These are phyloP conservation scores for Scutellaria galericulata DNA, from an alignment of 257 asterid genomes.

Conservation along the genomic window DNA sequence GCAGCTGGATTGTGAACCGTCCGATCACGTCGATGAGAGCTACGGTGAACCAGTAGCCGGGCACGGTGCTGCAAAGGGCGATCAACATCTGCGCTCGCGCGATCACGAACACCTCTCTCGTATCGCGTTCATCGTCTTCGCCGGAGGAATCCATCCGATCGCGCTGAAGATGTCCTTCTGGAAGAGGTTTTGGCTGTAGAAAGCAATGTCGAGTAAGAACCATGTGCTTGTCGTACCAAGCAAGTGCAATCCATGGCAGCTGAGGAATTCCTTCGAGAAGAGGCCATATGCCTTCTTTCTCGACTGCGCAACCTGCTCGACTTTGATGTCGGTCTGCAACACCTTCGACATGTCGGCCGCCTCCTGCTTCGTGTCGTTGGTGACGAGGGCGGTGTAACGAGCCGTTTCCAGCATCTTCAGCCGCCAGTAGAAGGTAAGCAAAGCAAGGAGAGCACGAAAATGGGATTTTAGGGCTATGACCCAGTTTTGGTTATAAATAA, in stretches of 20 bases:
- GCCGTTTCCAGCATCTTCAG: conserved; percentile 54
- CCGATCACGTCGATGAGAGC: conserved; percentile 59
- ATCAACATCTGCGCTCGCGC: conserved; percentile 45
- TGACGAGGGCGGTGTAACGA: conserved; percentile 48
- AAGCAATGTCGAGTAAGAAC: conserved; percentile 55
- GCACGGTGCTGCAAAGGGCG: conserved; percentile 52
- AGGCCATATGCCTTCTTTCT: conserved; percentile 31
- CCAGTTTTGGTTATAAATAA: too few species aligned
- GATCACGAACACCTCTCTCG: conserved; percentile 46
- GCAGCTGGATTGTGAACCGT: conserved; percentile 52
- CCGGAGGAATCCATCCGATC: conserved; percentile 52
- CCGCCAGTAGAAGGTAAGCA: conserved; percentile 46
- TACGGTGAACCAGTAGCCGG: conserved; percentile 63
- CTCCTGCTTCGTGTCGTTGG: conserved; percentile 40
- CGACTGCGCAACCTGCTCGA: conserved; percentile 20
- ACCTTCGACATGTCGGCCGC: conserved; percentile 46
- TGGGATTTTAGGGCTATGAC: too few species aligned
- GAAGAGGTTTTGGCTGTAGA: conserved; percentile 49
- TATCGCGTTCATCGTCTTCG: conserved; percentile 46
- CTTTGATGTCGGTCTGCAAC: conserved; percentile 44
- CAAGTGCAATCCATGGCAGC: conserved; percentile 47
- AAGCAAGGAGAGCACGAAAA: conserved; percentile 36
- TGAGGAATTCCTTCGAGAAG: conserved; percentile 38
- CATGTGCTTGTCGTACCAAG: conserved; percentile 52
- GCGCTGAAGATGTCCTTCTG: conserved; percentile 55